Evolutionary conservation across 78 protist species (phyloP), one percentile per base, ranked within the genome.

Genomic region (Pelomyxa schiedti): DNA sequence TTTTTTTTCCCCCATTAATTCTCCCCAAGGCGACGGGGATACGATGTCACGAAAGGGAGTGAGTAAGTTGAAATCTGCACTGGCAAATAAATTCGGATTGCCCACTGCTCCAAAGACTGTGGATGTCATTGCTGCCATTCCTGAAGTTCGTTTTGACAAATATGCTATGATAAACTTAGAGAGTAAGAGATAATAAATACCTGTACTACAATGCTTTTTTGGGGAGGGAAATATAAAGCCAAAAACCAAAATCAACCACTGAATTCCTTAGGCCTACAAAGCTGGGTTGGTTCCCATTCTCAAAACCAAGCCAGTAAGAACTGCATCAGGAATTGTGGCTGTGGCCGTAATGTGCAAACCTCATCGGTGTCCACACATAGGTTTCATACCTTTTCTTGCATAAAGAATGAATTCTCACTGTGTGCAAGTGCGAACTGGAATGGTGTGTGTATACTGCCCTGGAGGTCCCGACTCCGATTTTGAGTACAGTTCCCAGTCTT

Each of bases 321-420:
- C 98, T 0, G 98, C 98, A 24, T 90, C 95, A 2, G 97, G 97
- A 77, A 92, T 95, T 69, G 95, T 95, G 1, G 95, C 89, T 8
- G 95, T 95, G 22, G 97, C 98, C 4, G 93, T 95, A 37, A 95
- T 95, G 98, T 92, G 95, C 82, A 93, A 95, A 82, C 98, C 98
- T 26, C 96, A 92, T 76, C 70, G 97, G 5, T 95, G 98, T 70
- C 98, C 98, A 22, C 98, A 95, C 84, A 71, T 89, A 16, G 16
- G 58, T 16, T 16, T 16, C 58, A n/a, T n/a, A n/a, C n/a, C n/a
- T n/a, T n/a, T n/a, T n/a, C n/a, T n/a, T n/a, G n/a, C n/a, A n/a
- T n/a, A n/a, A n/a, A n/a, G n/a, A n/a, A n/a, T n/a, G n/a, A n/a
- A n/a, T n/a, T n/a, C n/a, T n/a, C n/a, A n/a, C n/a, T n/a, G n/a